Percentiles rank a stretch among this genome's conserved stretches.
Conservation (phyloP, 805 yeast genomes). For the Wickerhamomyces queroliae region DNA sequence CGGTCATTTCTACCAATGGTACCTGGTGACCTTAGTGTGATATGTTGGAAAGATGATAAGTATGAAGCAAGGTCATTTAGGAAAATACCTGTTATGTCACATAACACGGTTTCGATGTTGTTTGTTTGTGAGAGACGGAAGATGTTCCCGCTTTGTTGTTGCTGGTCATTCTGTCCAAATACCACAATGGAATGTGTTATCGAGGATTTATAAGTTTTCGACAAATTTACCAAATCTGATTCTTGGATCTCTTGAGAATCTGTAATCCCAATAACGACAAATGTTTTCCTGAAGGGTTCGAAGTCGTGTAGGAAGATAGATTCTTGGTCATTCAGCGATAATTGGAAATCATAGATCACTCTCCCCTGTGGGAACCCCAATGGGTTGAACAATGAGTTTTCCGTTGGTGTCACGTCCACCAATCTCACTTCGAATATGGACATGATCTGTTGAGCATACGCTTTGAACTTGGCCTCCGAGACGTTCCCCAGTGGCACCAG, state of each 20-base stretch:
- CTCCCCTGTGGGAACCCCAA: conserved; percentile 80
- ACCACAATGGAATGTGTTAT: conserved; percentile 49
- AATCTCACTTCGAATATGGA: conserved; percentile 59
- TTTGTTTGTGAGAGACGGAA: conserved; percentile 10
- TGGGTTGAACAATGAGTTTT: conserved; percentile 64
- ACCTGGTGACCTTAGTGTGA: conserved; percentile 80
- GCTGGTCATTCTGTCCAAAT: conserved; percentile 28
- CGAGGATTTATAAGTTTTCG: conserved; percentile 41
- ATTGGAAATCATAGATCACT: conserved; percentile 50
- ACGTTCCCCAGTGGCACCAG: conserved; percentile 62
- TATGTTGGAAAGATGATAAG: conserved; percentile 70
- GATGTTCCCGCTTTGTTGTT: conserved; percentile 3
- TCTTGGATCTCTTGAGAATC: conserved; percentile 16
- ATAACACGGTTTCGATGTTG: conserved; percentile 55
- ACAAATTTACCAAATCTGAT: conserved; percentile 33
- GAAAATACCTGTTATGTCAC: conserved; percentile 66
- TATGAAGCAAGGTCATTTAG: conserved; percentile 59
- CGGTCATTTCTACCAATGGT: conserved; percentile 48
- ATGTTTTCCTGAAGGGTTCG: conserved; percentile 81
- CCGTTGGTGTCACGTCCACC: conserved; percentile 68
- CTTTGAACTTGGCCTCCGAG: conserved; percentile 28
- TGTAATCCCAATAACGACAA: conserved; percentile 49
- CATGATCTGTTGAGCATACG: conserved; percentile 38
- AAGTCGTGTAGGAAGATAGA: conserved; percentile 73
- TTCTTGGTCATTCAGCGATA: conserved; percentile 43